Base-by-base conservation (phyloP, 2,329 filamentous ascomycete species). In the Ophiostoma populinum region DNA sequence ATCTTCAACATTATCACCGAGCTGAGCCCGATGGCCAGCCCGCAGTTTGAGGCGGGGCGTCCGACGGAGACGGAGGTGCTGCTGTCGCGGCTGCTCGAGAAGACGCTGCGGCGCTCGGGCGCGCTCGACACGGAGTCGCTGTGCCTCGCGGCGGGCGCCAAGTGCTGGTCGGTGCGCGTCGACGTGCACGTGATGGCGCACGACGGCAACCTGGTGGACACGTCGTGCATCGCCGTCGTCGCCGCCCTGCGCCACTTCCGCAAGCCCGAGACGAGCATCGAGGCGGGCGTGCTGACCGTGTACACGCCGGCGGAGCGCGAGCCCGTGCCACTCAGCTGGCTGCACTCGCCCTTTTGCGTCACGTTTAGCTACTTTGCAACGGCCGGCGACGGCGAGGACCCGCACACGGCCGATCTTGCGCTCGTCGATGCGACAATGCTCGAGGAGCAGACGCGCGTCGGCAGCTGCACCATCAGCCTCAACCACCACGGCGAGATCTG, bases 71-170 rank as follows among this genome's bases (percentile, higher is more conserved):
- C 78, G 37, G 90, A 95, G 58, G 67, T 86, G 3, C 69, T 93
- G 27, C 72, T 95, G 19, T 85, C 86, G 8, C 76, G 87, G 22
- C 70, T 90, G 27, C 75, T 98, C 15, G 90, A 98, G 55, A 93
- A 93, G 59, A 87, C 90, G 7, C 74, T 95, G 41, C 85, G 90
- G 27, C 77, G 90, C 40, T 93, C 86, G 1, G 80, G 80, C 46
- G 87, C 90, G 6, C 71, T 98, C 26, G 87, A 95, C 54, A 93
- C 86, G 22, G 90, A 98, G 57, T 93, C 86, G 4, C 68, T 98
- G 29, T 98, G 90, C 55, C 81, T 98, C 16, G 66, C 94, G 19
- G 85, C 90, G 9, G 86, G 82, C 7, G 67, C 80, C 40, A 93
- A 92, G 55, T 90, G 81, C 61, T 98, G 90, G 75, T 79, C 79